Evolutionary conservation across 352 stramenopile species (phyloP).

Genomic region (Globisporangium nagaii): DNA sequence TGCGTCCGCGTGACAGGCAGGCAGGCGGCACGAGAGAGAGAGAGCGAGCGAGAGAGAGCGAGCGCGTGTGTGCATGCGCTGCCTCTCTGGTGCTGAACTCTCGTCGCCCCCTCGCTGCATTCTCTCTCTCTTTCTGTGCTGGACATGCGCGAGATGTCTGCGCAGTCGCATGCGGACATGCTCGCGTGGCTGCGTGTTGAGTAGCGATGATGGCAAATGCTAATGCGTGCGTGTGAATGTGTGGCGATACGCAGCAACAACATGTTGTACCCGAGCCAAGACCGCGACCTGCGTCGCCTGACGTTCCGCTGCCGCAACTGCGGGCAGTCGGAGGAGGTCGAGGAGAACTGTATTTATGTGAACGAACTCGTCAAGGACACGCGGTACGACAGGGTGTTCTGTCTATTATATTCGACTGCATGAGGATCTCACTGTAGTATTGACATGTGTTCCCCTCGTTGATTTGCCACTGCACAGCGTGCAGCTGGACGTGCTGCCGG

Average conservation of each 20-base stretch:
- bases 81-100: no score
- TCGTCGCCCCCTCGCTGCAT: no score
- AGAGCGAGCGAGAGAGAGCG: not conserved
- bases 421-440: not conserved
- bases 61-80: not conserved
- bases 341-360: conserved; percentile 90
- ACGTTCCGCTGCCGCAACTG: conserved; percentile 87
- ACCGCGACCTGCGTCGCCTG: conserved; percentile 77
- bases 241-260: conserved; percentile 78
- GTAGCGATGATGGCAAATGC: no score
- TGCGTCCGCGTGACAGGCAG: conserved; percentile 26
- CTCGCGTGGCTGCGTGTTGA: no score
- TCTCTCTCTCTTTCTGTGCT: no score
- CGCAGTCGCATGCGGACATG: not conserved
- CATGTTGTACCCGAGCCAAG: conserved; percentile 88
- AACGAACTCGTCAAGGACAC: conserved; percentile 89
- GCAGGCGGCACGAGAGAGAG: not conserved
- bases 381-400: conserved; percentile 30
- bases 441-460: not conserved
- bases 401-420: not conserved
- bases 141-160: no score
- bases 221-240: not conserved
- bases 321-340: conserved; percentile 79
- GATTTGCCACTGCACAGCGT: conserved; percentile 25
- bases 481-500: conserved; percentile 79